Evolutionary conservation across 352 stramenopile genomes (phyloP), one percentile per base, ranked within the genome.

Genomic region (Globisporangium spinosum): DNA sequence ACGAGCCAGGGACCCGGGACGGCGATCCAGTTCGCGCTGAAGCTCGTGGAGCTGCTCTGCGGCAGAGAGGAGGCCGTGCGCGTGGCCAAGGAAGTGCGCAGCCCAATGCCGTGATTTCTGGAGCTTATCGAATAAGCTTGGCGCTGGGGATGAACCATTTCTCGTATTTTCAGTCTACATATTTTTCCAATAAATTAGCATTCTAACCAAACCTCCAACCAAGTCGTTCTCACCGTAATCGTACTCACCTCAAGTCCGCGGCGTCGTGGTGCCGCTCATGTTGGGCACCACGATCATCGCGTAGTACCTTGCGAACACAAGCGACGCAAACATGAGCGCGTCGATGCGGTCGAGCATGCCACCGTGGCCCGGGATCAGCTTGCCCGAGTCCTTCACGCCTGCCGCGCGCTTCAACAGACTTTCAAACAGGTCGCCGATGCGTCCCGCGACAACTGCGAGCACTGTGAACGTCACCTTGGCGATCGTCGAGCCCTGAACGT

Each of bases 331-430:
- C 66, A 99, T 95, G 62, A 98, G 95, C 54, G 93, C 97, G 69
- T 99, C 96, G 23, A 98, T 93, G 51, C 96, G 89, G 70, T 99
- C 97, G 49, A 99, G 83, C 55, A 98, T 89, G 35, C 97, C 97
- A 38, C 97, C 97, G 71, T 98, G 96, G 67, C 97, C 97, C 17
- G 97, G 97, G 71, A 99, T 97, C 27, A 99, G 76, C 68, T 93
- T 90, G 4, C 96, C 97, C 63, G 96, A 98, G 74, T 98, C 94
- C 77, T 98, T 99, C 45, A 98, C 78, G 12, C 89, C 92, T 2
- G 94, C 94, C 71, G 98, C 94, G 40, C 96, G 82, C 77, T 99
- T 99, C 7, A 99, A 69, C 76, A 99, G 90, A 55, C 89, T 98
- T 43, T 97, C 96, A 54, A 97, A 98, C 23, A 99, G 77, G 75